Percentiles rank a stretch among this genome's conserved stretches.
Evolutionary conservation across 2,329 filamentous ascomycete genomes (phyloP).

Genomic region (Botrytis paeoniae): DNA sequence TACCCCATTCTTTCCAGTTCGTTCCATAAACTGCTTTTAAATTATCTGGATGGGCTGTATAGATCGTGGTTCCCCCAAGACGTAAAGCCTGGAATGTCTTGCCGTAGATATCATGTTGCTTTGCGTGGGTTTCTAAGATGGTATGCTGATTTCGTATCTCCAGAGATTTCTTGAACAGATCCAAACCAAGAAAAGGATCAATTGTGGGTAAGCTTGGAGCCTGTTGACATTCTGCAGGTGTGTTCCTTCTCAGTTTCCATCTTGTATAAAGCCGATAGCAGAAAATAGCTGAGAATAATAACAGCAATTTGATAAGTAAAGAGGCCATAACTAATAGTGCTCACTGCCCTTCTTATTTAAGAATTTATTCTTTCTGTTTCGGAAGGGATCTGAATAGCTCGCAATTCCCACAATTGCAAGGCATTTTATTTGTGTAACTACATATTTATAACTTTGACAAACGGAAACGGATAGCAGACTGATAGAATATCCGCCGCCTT

Average conservation of each 20-base stretch:
- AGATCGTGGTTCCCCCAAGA: not conserved
- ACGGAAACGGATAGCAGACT: not conserved
- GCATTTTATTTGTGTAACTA: not conserved
- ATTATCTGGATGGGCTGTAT: conserved; percentile 13
- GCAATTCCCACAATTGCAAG: not conserved
- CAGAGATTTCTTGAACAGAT: not conserved
- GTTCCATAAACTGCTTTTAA: not conserved
- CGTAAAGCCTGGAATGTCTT: not conserved
- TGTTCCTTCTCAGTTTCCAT: not conserved
- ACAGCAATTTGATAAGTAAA: not conserved
- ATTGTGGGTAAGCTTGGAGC: not conserved
- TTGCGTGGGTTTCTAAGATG: not conserved
- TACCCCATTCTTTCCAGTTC: conserved; percentile 3
- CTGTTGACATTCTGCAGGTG: not conserved
- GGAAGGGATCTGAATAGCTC: not conserved
- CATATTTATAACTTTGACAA: not conserved
- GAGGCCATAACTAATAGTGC: not conserved
- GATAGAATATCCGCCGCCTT: not conserved
- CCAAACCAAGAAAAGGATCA: not conserved
- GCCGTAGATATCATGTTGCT: not conserved
- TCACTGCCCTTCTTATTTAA: not conserved
- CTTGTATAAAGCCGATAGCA: not conserved
- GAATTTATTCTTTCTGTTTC: not conserved
- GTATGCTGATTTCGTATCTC: not conserved
- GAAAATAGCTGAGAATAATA: not conserved